Conservation (phyloP, 352 stramenopile genomes). For the Hyaloperonospora brassicae region DNA sequence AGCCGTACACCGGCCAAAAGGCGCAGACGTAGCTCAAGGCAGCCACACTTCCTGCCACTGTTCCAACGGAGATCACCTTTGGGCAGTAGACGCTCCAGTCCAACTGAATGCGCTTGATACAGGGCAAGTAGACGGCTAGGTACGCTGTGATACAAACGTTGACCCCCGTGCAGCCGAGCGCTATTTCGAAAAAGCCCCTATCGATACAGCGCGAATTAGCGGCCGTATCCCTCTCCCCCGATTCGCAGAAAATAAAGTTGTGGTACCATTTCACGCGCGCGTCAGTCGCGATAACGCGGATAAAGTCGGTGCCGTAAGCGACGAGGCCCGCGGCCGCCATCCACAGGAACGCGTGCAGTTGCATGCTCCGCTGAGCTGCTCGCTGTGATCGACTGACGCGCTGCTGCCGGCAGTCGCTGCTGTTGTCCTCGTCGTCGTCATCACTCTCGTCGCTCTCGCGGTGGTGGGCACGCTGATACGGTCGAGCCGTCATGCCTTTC, state of each 20-base stretch:
- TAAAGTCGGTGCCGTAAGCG: slow-evolving; percentile 63
- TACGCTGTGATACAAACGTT: slow-evolving; percentile 86
- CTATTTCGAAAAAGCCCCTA: slow-evolving; percentile 78
- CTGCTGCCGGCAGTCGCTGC: slow-evolving; percentile 21
- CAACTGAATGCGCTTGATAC: slow-evolving; percentile 71
- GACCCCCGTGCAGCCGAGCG: slow-evolving; percentile 63
- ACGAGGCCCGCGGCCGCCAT: slow-evolving; percentile 41
- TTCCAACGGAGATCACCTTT: slow-evolving; percentile 86
- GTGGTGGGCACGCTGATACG: slow-evolving; percentile 38
- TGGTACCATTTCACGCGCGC: slow-evolving; percentile 34
- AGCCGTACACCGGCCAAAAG: slow-evolving; percentile 88
- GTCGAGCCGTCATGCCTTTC: slow-evolving; percentile 21
- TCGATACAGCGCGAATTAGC: slow-evolving; percentile 4
- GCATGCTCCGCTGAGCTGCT: slow-evolving; percentile 55
- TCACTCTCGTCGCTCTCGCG: slow-evolving; percentile 31
- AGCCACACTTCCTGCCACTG: slow-evolving; percentile 53
- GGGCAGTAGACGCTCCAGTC: slow-evolving; percentile 91
- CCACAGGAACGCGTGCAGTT: slow-evolving; percentile 71
- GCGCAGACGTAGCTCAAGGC: slow-evolving; percentile 75
- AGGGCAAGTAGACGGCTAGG: slow-evolving; percentile 79
- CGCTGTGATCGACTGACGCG: slow-evolving; percentile 32
- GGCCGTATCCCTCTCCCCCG: neutral
- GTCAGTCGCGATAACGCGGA: slow-evolving; percentile 61
- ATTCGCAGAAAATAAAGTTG: neutral
- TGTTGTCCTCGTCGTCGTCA: slow-evolving; percentile 19